Conservation (phyloP, 257 asterid genomes). For the Capsicum rhomboideum region DNA sequence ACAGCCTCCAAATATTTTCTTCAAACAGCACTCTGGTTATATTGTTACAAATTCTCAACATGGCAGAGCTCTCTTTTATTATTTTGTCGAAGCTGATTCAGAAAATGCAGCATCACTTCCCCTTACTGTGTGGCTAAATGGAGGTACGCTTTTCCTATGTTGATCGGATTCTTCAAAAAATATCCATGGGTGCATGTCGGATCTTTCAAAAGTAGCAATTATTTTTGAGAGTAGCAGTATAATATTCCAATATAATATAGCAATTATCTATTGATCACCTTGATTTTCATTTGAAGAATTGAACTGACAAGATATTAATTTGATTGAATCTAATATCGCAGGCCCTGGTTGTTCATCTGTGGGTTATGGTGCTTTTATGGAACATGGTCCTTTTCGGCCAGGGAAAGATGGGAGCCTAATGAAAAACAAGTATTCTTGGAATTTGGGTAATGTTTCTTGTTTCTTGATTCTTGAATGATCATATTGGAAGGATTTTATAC, state of each 20-base stretch:
- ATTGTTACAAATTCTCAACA: constrained; percentile 10
- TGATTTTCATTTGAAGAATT: no score
- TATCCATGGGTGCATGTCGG: no score
- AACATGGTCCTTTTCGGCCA: constrained; percentile 19
- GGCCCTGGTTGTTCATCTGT: constrained; percentile 24
- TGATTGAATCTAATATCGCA: no score
- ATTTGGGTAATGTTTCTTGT: constrained; percentile 7
- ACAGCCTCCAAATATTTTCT: constrained; percentile 14
- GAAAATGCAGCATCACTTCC: constrained; percentile 8
- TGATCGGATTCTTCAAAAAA: no score
- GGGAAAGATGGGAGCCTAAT: constrained; percentile 1
- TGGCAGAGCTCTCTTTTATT: constrained; percentile 14
- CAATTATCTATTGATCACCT: no score
- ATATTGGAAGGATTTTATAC: neutral
- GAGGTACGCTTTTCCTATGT: constrained; percentile 1
- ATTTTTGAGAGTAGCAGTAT: no score
- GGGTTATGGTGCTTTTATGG: constrained; percentile 22
- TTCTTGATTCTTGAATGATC: neutral
- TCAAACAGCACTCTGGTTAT: no score
- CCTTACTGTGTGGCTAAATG: constrained; percentile 22
- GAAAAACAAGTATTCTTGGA: constrained; percentile 20
- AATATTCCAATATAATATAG: no score
- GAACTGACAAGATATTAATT: no score
- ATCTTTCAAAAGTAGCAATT: no score
- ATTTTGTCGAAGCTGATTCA: constrained; percentile 18